Evolutionary conservation across 2,329 filamentous ascomycete species (phyloP), one percentile per base, ranked within the genome.

Genomic region (Gnomoniopsis sp.): DNA sequence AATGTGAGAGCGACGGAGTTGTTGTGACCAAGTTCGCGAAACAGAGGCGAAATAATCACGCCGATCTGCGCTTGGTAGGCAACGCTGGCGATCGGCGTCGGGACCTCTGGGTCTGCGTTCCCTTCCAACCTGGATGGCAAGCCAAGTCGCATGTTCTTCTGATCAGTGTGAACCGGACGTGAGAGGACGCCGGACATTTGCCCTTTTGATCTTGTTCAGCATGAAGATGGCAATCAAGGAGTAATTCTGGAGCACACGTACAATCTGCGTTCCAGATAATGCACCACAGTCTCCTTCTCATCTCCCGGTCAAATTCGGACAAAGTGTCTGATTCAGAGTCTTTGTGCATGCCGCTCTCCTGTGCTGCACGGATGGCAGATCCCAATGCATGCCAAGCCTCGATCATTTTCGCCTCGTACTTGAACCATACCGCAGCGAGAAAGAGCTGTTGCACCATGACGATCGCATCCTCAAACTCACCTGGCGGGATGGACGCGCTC

Each of bases 401-500:
- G 2, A 77, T 72, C 63, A 79, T 80, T 21, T 72, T 70, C n/a
- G 73, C 75, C 56, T 78, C 76, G 3, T 73, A 74, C 60, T 79
- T 80, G 50, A 74, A 74, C 77, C 77, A 81, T 30, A 71, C 69
- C 3, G 74, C 72, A 19, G 72, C 76, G 6, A 80, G 61, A 54
- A 81, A 79, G 15, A 77, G 68, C 62, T 81, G 78, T 63, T 81
- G 78, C 2, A 80, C 74, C 15, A 79, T 75, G 43, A 70, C 67
- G 10, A 80, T 52, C 19, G 50, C 8, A 15, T 52, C 65, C 3
- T 76, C 73, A 1, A 75, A 76, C 55, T 74, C 73, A 0, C 77
- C 76, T 1, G 75, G 74, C 3, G 70, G 53, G 44, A 80, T 76
- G 23, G 69, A 75, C 41, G 67, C 65, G 57, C 74, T 76, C 11